Base-by-base conservation (phyloP, 169 alveolate species). In the Cyclospora cayetanensis region DNA sequence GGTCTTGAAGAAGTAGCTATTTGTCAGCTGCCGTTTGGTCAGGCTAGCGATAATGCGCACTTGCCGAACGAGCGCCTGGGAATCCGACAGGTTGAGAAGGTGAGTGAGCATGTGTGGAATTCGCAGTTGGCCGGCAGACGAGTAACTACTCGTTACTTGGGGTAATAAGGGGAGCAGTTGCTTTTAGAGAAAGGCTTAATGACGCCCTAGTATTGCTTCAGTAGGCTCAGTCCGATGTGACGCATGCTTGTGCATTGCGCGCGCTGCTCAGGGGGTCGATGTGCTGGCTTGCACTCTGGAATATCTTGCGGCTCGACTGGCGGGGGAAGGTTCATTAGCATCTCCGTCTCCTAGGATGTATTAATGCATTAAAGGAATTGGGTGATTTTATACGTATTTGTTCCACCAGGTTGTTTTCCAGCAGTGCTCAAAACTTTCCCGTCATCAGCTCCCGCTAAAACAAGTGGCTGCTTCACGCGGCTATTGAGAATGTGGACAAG, bases 31-130 rank as follows among this genome's bases (percentile, higher is more conserved):
- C 94, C 94, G 7, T 43, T 91, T 35, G 94, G 94, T 18, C 94
- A 83, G 91, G 91, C 94, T 80, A 82, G 92, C 84, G 94, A 91
- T 90, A 53, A 65, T 35, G 92, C 94, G 41, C 94, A 91, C 68
- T 74, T 91, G 37, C 92, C 94, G 35, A 91, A 91, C 46, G 94
- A 91, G 35, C 79, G 94, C 12, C 80, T 91, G 43, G 79, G 94
- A 55, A 53, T 83, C 41, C 53, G 66, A 12, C 89, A 91, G 46
- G 90, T 91, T 43, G 76, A 68, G 5, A 80, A 80, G 68, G 93
- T 90, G 42, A 41, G 89, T 25, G 41, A 18, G 55, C 20, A 25
- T 29, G 42, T 20, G 18, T 9, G 60, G 9, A 11, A 46, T 11
- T 11, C 60, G 60, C 60, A 46, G 60, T 18, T 18, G 60, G 60